Conservation (phyloP, 768 basidiomycete species). For the Pisolithus orientalis region DNA sequence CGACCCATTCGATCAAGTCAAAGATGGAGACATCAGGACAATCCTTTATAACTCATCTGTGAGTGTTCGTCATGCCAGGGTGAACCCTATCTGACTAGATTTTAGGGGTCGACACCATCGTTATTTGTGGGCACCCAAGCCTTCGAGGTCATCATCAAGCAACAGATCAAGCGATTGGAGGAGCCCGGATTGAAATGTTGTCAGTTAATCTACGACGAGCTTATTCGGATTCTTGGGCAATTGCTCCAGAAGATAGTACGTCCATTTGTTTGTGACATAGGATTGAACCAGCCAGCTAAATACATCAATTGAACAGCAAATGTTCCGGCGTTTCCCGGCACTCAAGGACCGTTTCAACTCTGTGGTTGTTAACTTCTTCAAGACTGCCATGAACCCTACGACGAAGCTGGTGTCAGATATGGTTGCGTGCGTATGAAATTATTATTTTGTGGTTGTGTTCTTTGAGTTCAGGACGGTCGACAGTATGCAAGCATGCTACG, state of each 20-base stretch:
- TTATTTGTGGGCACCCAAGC: slow-evolving; percentile 96
- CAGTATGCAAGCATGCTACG: slow-evolving; percentile 98
- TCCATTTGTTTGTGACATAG: slow-evolving; percentile 8
- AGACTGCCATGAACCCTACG: slow-evolving; percentile 87
- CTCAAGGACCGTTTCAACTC: slow-evolving; percentile 93
- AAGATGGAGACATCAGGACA: slow-evolving; percentile 95
- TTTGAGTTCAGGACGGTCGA: slow-evolving; percentile 3
- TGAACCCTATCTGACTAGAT: not conserved
- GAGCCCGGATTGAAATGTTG: slow-evolving; percentile 93
- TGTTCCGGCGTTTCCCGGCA: slow-evolving; percentile 95
- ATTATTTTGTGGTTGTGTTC: not conserved
- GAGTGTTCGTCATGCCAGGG: slow-evolving; percentile 24
- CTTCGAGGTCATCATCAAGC: slow-evolving; percentile 98
- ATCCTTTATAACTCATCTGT: slow-evolving; percentile 98
- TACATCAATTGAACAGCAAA: slow-evolving; percentile 51
- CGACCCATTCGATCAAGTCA: slow-evolving; percentile 98
- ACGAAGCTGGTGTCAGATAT: slow-evolving; percentile 91
- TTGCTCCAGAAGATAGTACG: slow-evolving; percentile 83
- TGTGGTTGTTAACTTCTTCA: slow-evolving; percentile 96
- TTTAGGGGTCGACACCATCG: slow-evolving; percentile 88
- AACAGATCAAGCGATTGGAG: slow-evolving; percentile 95
- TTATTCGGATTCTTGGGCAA: slow-evolving; percentile 93
- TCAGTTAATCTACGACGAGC: slow-evolving; percentile 92
- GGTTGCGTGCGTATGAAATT: slow-evolving; percentile 60
- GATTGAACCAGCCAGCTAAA: slow-evolving; percentile 1